Evolutionary conservation across 306 rosid species (phyloP).

Genomic region (Prunus campanulata): DNA sequence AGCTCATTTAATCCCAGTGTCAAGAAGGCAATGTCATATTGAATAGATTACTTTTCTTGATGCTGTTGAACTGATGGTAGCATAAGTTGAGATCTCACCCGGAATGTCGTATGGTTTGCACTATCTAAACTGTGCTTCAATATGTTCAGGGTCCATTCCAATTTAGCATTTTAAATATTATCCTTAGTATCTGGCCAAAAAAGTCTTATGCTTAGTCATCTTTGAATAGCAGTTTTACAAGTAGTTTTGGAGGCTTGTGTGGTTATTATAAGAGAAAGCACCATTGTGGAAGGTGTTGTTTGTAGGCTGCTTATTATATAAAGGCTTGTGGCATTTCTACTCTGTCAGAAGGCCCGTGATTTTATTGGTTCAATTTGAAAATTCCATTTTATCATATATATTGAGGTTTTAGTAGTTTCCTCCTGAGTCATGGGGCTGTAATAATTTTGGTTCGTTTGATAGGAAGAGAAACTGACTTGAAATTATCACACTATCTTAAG

Average conservation of each 20-base stretch:
- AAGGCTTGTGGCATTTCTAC: too few species aligned
- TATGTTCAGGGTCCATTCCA: background rate
- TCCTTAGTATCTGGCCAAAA: too few species aligned
- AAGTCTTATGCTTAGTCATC: background rate
- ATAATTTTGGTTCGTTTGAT: background rate
- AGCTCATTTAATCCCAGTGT: background rate
- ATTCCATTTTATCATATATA: background rate
- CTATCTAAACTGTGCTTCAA: background rate
- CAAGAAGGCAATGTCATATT: background rate
- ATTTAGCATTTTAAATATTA: background rate
- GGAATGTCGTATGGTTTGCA: background rate
- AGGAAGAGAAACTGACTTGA: background rate
- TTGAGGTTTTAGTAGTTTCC: background rate
- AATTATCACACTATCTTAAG: background rate
- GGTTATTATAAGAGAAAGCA: background rate
- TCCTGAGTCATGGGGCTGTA: background rate
- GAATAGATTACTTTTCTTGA: conserved; percentile 1
- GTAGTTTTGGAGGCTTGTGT: background rate
- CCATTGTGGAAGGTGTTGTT: background rate
- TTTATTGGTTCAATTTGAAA: background rate
- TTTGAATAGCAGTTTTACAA: background rate
- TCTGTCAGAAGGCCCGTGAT: too few species aligned
- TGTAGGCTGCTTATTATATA: too few species aligned
- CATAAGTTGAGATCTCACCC: conserved; percentile 1
- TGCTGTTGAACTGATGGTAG: background rate